Conservation (phyloP, 306 rosid species). For the Castanea crenata region DNA sequence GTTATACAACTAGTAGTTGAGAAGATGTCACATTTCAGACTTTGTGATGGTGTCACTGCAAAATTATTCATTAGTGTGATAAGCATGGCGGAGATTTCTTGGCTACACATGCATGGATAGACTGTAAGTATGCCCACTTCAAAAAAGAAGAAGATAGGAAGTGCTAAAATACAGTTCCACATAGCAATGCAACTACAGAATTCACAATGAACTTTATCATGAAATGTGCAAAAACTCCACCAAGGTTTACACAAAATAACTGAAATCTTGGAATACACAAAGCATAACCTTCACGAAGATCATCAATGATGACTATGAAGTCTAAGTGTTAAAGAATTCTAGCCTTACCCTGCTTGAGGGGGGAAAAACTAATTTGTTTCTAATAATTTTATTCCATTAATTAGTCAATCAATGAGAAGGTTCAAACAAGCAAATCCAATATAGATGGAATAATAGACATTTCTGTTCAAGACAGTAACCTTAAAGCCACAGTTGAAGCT, state of each 20-base stretch:
- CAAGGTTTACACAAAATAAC: background rate
- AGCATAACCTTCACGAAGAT: background rate
- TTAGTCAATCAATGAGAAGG: no score
- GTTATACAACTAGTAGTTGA: constrained; percentile 1
- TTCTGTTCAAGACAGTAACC: background rate
- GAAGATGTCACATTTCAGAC: background rate
- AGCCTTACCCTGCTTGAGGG: background rate
- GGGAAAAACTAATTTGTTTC: no score
- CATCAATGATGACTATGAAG: background rate
- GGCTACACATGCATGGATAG: background rate
- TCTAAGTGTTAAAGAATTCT: background rate
- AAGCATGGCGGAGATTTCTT: background rate
- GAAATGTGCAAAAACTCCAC: background rate
- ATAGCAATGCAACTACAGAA: background rate
- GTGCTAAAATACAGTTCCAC: background rate
- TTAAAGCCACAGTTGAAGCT: background rate
- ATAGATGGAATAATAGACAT: background rate
- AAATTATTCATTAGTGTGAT: background rate
- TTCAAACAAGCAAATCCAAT: background rate
- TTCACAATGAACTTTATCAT: background rate
- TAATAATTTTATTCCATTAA: no score
- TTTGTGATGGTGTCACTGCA: background rate
- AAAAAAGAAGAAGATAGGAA: background rate
- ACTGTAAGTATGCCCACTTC: background rate
- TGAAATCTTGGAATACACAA: background rate